phyloP scores from a whole-genome alignment of 1,284 basidiomycete genomes.

The Fomes fomentarius region DNA sequence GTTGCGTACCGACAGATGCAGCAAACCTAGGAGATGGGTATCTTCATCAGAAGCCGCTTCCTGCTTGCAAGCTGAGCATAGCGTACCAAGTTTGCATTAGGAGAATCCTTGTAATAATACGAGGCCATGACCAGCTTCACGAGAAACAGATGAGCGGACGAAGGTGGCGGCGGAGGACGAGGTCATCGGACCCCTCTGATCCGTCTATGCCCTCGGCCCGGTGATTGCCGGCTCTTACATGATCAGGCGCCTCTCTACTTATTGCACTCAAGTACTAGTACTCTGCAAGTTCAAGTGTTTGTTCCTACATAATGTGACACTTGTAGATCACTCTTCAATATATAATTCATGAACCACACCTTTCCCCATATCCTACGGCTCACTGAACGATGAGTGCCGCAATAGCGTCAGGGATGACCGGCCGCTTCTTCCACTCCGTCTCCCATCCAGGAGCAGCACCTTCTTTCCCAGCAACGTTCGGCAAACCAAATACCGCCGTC shows the following conservation, averaged over 20 bases:
- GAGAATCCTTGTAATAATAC: conserved; percentile 52
- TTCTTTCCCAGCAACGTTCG: conserved; percentile 41
- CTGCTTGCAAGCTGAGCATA: neutral
- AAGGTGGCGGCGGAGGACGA: neutral
- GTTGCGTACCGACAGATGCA: conserved; percentile 74
- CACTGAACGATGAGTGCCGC: conserved; percentile 30
- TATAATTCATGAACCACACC: neutral
- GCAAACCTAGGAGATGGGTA: conserved; percentile 56
- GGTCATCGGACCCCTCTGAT: too few relatives aligned
- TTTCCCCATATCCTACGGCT: neutral
- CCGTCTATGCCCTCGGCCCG: conserved; percentile 1
- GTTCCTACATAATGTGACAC: too few relatives aligned
- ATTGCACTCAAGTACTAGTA: neutral
- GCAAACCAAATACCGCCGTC: conserved; percentile 72
- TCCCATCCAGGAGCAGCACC: conserved; percentile 53
- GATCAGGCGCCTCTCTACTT: neutral
- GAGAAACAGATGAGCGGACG: neutral
- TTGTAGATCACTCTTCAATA: too few relatives aligned
- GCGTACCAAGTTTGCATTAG: conserved; percentile 63
- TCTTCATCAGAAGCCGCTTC: neutral
- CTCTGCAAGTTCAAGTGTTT: too few relatives aligned
- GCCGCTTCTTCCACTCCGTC: conserved; percentile 55
- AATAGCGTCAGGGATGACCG: conserved; percentile 51
- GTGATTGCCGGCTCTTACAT: conserved; percentile 2
- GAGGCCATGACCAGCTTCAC: conserved; percentile 16